Evolutionary conservation across 129 eudicot genomes (phyloP).

Genomic region (Heracleum sosnowskyi): DNA sequence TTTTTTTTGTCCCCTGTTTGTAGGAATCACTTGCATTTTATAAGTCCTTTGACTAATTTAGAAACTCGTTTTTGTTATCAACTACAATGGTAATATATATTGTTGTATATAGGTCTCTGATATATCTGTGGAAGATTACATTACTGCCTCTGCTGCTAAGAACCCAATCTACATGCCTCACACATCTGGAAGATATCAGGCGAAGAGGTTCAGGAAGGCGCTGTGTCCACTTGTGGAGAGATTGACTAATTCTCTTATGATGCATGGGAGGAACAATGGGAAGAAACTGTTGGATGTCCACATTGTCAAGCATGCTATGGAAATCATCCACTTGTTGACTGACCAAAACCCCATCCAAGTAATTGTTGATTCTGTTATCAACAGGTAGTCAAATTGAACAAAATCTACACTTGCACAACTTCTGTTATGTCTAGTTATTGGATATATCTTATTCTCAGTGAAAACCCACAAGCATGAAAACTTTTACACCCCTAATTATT

Average conservation of each 20-base stretch:
- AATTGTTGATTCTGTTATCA: constrained; percentile 74
- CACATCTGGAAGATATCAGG: constrained; percentile 82
- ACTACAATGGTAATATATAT: background rate
- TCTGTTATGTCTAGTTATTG: no score
- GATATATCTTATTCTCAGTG: no score
- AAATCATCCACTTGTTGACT: constrained; percentile 68
- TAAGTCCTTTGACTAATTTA: background rate
- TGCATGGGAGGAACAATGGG: constrained; percentile 85
- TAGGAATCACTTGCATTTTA: background rate
- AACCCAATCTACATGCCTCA: constrained; percentile 71
- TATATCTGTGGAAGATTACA: constrained; percentile 72
- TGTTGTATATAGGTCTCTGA: constrained; percentile 37
- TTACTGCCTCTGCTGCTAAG: constrained; percentile 60
- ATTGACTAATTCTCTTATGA: constrained; percentile 85
- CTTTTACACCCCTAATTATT: no score
- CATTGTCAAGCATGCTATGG: constrained; percentile 80
- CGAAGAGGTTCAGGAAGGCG: constrained; percentile 70
- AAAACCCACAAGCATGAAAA: no score
- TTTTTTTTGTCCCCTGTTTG: background rate
- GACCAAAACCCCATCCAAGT: constrained; percentile 74
- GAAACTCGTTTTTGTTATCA: background rate
- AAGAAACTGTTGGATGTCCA: constrained; percentile 74
- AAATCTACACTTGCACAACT: no score
- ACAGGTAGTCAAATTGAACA: constrained; percentile 33
- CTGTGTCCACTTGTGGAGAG: constrained; percentile 83